These are phyloP conservation scores for Tolypocladium pustulatum DNA, from an alignment of 2,329 filamentous ascomycete genomes.

Conservation along the genomic window DNA sequence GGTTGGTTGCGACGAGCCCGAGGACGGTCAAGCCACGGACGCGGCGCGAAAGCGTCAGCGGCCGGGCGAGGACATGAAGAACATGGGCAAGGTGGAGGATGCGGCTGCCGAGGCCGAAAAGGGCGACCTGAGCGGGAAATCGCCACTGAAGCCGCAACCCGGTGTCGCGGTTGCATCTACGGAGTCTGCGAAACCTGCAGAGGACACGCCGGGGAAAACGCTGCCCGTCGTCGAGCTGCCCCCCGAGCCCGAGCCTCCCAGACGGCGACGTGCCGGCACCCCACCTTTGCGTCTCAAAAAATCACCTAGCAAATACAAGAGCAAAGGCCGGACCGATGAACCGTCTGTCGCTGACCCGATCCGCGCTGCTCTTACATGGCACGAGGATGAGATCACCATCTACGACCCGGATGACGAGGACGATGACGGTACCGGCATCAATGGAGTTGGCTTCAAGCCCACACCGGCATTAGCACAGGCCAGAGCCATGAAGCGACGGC, in stretches of 20 bases:
- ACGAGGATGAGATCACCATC: conserved; percentile 57
- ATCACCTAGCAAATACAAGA: conserved; percentile 7
- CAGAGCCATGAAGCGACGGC: conserved; percentile 43
- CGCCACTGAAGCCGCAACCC: neutral
- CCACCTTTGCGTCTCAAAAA: conserved; percentile 24
- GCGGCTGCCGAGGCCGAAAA: neutral
- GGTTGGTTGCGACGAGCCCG: conserved; percentile 20
- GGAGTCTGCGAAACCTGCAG: neutral
- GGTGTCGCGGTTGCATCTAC: neutral
- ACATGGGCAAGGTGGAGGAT: neutral
- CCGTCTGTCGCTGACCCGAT: conserved; percentile 37
- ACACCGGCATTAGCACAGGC: conserved; percentile 50
- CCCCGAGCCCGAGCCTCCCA: conserved; percentile 26
- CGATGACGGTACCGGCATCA: conserved; percentile 57
- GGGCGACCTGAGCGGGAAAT: conserved; percentile 1
- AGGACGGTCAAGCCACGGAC: conserved; percentile 18
- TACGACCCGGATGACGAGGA: conserved; percentile 55
- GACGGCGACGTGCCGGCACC: conserved; percentile 24
- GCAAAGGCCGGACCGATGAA: conserved; percentile 19
- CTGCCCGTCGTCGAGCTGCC: conserved; percentile 28
- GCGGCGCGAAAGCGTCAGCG: conserved; percentile 5
- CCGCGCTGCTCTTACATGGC: conserved; percentile 53
- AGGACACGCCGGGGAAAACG: neutral
- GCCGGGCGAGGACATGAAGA: conserved; percentile 9
- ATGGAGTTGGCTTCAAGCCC: conserved; percentile 57